A percentile compares a stretch with the other conserved stretches of the same genome.
Evolutionary conservation across 1,139 yeast species (phyloP).

Genomic region (Magnusiomyces clavatus): DNA sequence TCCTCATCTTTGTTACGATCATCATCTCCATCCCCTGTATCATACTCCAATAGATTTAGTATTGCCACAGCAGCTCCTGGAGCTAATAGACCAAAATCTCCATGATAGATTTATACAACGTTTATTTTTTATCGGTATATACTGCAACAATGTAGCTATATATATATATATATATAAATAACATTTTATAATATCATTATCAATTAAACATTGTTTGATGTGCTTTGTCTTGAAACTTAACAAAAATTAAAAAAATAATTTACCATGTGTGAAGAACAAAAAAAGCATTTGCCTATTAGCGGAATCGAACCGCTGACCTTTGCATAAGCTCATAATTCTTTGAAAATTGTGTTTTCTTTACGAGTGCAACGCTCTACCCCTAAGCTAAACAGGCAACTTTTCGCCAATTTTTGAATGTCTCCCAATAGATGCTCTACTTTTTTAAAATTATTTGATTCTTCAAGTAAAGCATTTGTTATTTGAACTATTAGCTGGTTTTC

Average conservation of each 20-base stretch:
- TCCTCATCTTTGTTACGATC: not conserved
- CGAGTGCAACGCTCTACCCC: constrained; percentile 5
- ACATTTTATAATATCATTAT: not conserved
- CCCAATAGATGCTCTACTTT: no score
- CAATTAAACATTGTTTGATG: no score
- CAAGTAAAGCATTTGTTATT: no score
- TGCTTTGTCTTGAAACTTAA: no score
- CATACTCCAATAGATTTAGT: not conserved
- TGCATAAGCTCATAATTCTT: constrained; percentile 5
- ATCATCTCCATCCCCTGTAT: not conserved
- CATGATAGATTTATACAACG: not conserved
- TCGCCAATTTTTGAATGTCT: no score
- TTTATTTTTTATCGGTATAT: no score
- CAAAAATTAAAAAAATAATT: no score
- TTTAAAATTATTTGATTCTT: no score
- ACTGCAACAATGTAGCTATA: no score
- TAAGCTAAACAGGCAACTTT: constrained; percentile 14
- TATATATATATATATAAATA: no score
- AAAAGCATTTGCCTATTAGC: constrained; percentile 5
- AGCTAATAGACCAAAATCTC: not conserved
- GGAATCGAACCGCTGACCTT: constrained; percentile 10
- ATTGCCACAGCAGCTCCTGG: not conserved
- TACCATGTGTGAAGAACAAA: not conserved
- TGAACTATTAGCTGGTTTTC: no score
- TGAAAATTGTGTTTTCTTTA: constrained; percentile 10